phyloP scores from a whole-genome alignment of 2,329 filamentous ascomycete genomes.

The Aspergillus ibericus region DNA sequence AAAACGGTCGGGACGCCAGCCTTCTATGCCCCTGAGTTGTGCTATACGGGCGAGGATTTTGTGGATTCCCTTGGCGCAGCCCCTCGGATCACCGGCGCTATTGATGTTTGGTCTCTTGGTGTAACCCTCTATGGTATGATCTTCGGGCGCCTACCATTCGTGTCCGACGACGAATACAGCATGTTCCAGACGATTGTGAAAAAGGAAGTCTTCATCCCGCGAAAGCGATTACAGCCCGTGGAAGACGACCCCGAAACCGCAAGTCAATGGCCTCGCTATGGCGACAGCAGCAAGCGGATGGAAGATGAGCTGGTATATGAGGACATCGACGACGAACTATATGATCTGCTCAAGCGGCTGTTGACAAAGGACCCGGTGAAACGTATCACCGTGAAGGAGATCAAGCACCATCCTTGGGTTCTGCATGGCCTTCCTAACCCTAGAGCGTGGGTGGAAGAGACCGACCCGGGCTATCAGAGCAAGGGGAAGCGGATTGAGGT shows the following conservation, averaged over 20 bases:
- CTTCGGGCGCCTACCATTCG: conserved; percentile 88
- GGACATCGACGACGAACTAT: conserved; percentile 74
- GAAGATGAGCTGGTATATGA: conserved; percentile 83
- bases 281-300: conserved; percentile 67
- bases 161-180: conserved; percentile 86
- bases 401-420: conserved; percentile 94
- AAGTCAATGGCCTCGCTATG: conserved; percentile 51
- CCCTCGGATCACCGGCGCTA: conserved; percentile 83
- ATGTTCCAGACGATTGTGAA: conserved; percentile 91
- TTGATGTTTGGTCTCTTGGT: conserved; percentile 95
- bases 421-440: conserved; percentile 73
- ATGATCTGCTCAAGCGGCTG: conserved; percentile 75
- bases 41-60: conserved; percentile 75
- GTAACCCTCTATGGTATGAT: conserved; percentile 95
- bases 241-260: conserved; percentile 48
- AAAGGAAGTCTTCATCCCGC: conserved; percentile 87
- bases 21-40: conserved; percentile 95
- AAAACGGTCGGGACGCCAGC: conserved; percentile 97
- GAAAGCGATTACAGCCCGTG: conserved; percentile 74
- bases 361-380: conserved; percentile 85
- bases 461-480: conserved; percentile 75
- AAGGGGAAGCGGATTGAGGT: conserved; percentile 87
- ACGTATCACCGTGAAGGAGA: conserved; percentile 84
- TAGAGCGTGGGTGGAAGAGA: conserved; percentile 85
- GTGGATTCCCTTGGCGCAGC: conserved; percentile 53